A percentile compares a stretch with the other conserved stretches of the same genome.
Conservation (phyloP, 176 grass and related monocot genomes). For the Ensete glaucum region DNA sequence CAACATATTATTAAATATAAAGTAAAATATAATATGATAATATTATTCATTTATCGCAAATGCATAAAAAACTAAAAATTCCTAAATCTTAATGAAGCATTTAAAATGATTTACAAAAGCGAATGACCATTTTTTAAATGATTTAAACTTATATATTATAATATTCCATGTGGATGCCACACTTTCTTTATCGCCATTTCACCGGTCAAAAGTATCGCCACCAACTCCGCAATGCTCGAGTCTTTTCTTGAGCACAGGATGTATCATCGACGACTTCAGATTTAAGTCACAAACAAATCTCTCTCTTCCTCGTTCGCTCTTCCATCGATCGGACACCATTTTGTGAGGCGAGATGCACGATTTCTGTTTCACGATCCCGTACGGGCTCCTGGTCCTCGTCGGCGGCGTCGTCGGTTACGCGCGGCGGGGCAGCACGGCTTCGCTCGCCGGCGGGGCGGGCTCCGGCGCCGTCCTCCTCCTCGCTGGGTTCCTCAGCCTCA, state of each 20-base stretch:
- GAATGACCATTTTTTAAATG: no score
- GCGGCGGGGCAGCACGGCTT: conserved; percentile 54
- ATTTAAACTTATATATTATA: no score
- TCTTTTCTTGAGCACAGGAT: background rate
- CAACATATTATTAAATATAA: no score
- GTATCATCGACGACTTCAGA: background rate
- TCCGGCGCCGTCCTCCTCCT: conserved; percentile 58
- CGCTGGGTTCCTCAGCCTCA: conserved; percentile 56
- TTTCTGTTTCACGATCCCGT: conserved; percentile 78
- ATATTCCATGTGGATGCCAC: background rate
- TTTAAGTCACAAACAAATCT: background rate
- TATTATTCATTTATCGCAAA: no score
- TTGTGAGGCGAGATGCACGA: conserved; percentile 45
- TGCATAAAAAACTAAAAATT: no score
- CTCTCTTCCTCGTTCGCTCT: background rate
- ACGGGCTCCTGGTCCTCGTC: conserved; percentile 44
- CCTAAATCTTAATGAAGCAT: no score
- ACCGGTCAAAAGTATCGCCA: background rate
- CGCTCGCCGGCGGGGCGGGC: conserved; percentile 51
- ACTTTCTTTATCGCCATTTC: background rate
- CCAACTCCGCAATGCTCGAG: background rate
- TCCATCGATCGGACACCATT: background rate
- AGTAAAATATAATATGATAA: no score
- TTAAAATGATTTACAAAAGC: no score
- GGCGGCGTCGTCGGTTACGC: conserved; percentile 54